A percentile compares a stretch with the other conserved stretches of the same genome.
phyloP scores from a whole-genome alignment of 2,329 filamentous ascomycete species.

The Aspergillus niger region DNA sequence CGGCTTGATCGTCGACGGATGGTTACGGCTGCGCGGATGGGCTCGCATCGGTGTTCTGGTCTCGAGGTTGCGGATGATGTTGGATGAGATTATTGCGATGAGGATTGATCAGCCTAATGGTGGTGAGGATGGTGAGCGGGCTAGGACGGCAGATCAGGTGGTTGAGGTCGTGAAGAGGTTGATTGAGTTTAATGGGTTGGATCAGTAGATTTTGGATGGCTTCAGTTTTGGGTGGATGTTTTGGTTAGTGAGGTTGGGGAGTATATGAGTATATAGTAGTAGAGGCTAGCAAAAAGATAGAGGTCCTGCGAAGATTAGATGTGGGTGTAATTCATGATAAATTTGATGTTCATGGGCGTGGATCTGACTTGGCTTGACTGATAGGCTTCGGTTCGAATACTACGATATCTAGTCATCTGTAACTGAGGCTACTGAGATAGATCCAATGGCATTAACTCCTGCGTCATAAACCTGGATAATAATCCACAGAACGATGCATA shows the following conservation, averaged over 20 bases:
- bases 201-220: slow-evolving; percentile 47
- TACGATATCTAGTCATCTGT: not conserved
- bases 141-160: slow-evolving; percentile 50
- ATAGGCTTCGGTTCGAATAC: no score
- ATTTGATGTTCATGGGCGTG: not conserved
- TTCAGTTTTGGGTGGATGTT: not conserved
- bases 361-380: no score
- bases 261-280: not conserved
- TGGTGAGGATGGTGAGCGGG: slow-evolving; percentile 45
- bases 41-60: slow-evolving; percentile 90
- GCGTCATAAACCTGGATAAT: slow-evolving; percentile 25
- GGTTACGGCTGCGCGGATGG: slow-evolving; percentile 86
- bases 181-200: slow-evolving; percentile 86
- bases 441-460: slow-evolving; percentile 25
- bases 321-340: not conserved
- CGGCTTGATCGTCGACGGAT: slow-evolving; percentile 87
- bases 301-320: not conserved
- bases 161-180: slow-evolving; percentile 76
- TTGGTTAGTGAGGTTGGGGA: not conserved
- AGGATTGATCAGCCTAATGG: slow-evolving; percentile 75
- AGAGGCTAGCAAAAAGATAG: not conserved
- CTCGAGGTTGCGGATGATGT: slow-evolving; percentile 76
- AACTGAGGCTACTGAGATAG: slow-evolving; percentile 6
- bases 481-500: slow-evolving; percentile 24
- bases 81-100: slow-evolving; percentile 78